These are phyloP conservation scores for Trichoderma polysporum DNA, from an alignment of 2,329 filamentous ascomycete species.

Conservation along the genomic window DNA sequence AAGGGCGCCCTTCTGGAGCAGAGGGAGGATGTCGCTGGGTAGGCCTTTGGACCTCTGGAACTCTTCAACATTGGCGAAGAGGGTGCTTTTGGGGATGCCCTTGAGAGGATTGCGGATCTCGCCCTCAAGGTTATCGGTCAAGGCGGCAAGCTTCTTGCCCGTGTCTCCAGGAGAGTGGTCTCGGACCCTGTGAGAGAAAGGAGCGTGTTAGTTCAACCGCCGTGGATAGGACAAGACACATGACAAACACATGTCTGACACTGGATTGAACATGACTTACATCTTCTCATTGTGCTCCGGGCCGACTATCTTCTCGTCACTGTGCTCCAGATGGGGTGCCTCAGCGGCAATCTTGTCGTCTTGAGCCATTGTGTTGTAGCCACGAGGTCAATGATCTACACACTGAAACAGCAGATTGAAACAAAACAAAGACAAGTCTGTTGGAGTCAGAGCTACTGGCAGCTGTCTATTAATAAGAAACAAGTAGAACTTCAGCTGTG, in stretches of 20 bases:
- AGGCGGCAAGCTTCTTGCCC: neutral
- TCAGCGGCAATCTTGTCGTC: slow-evolving; percentile 17
- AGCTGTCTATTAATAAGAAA: neutral
- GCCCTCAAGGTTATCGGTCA: slow-evolving; percentile 28
- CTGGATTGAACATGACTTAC: neutral
- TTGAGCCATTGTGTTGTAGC: slow-evolving; percentile 7
- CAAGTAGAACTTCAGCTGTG: neutral
- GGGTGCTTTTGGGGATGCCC: slow-evolving; percentile 50
- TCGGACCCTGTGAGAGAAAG: neutral
- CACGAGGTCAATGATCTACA: slow-evolving; percentile 5
- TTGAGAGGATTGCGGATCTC: slow-evolving; percentile 49
- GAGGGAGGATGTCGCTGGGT: slow-evolving; percentile 43
- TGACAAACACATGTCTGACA: neutral
- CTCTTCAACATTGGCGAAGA: slow-evolving; percentile 53
- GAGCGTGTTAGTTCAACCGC: neutral
- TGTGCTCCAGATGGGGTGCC: slow-evolving; percentile 8
- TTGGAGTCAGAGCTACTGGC: neutral
- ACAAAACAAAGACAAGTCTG: neutral
- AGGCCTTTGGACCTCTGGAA: slow-evolving; percentile 53
- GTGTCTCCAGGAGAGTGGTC: slow-evolving; percentile 1
- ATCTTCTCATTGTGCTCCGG: slow-evolving; percentile 18
- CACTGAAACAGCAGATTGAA: neutral
- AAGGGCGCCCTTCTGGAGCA: slow-evolving; percentile 33
- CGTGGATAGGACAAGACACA: neutral
- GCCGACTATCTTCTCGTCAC: slow-evolving; percentile 20